Conservation (phyloP, 108 stramenopile genomes). For the Schizochytrium sp. region DNA sequence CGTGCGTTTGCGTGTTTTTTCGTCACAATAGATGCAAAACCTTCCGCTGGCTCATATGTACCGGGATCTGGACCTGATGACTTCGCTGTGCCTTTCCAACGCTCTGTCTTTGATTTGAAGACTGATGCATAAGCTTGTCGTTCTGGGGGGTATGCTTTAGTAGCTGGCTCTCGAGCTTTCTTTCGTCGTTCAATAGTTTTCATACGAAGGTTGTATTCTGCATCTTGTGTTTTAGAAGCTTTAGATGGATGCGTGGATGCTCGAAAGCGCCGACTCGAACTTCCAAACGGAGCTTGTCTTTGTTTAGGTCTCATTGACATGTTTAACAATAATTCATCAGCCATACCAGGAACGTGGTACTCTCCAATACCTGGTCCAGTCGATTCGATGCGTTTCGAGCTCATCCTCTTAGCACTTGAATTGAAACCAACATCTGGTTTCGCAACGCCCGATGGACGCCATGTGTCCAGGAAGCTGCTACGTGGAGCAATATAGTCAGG, state of each 20-base stretch:
- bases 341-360: not conserved
- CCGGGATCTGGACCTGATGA: not conserved
- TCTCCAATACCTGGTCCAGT: not conserved
- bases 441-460: not conserved
- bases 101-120: not conserved
- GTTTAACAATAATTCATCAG: conserved; percentile 17
- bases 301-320: not conserved
- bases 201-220: not conserved
- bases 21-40: not conserved
- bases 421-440: not conserved
- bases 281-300: not conserved
- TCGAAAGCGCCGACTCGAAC: conserved; percentile 19
- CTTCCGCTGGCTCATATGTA: not conserved
- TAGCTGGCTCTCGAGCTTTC: not conserved
- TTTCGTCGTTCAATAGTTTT: not conserved
- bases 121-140: not conserved
- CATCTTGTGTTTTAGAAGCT: conserved; percentile 3
- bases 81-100: not conserved
- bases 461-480: not conserved
- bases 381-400: too few species aligned
- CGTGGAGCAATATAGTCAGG: conserved; percentile 15
- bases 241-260: not conserved
- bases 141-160: not conserved
- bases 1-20: not conserved
- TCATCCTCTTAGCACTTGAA: not conserved